Conservation (phyloP, 2,329 filamentous ascomycete species). For the Ciborinia camelliae region DNA sequence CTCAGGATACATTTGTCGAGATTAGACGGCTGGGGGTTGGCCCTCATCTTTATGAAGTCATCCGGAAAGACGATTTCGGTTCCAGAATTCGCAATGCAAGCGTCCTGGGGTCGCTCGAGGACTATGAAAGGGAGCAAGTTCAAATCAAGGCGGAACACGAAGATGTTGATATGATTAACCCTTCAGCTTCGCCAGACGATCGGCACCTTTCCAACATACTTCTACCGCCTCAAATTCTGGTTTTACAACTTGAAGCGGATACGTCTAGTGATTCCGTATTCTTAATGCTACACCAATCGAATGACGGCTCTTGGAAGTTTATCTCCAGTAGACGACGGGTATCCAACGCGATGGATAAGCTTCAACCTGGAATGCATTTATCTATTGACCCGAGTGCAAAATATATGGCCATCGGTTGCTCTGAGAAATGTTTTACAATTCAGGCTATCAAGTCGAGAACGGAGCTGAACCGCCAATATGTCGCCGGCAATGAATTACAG, state of each 20-base stretch:
- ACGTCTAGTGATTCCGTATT: constrained; percentile 68
- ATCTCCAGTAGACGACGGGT: constrained; percentile 56
- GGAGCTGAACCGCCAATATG: constrained; percentile 51
- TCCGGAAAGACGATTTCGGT: constrained; percentile 75
- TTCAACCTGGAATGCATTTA: constrained; percentile 59
- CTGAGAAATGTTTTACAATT: constrained; percentile 67
- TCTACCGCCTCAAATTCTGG: constrained; percentile 75
- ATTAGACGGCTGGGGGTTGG: constrained; percentile 70
- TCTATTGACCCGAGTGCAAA: constrained; percentile 74
- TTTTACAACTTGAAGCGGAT: constrained; percentile 63
- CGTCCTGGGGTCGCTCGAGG: constrained; percentile 58
- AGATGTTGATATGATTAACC: constrained; percentile 19
- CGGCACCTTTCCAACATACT: constrained; percentile 8
- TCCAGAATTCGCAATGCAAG: constrained; percentile 74
- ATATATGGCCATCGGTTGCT: constrained; percentile 66
- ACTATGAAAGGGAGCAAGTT: constrained; percentile 41
- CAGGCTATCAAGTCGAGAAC: constrained; percentile 62
- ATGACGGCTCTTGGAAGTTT: constrained; percentile 39
- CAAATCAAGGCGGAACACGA: constrained; percentile 38
- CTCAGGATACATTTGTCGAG: constrained; percentile 72
- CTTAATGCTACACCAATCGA: constrained; percentile 59
- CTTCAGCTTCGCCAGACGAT: neutral
- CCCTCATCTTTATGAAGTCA: constrained; percentile 70
- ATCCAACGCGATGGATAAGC: constrained; percentile 50
- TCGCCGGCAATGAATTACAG: constrained; percentile 44